Evolutionary conservation across 2,329 filamentous ascomycete species (phyloP).

Genomic region (Ascochyta koolunga): DNA sequence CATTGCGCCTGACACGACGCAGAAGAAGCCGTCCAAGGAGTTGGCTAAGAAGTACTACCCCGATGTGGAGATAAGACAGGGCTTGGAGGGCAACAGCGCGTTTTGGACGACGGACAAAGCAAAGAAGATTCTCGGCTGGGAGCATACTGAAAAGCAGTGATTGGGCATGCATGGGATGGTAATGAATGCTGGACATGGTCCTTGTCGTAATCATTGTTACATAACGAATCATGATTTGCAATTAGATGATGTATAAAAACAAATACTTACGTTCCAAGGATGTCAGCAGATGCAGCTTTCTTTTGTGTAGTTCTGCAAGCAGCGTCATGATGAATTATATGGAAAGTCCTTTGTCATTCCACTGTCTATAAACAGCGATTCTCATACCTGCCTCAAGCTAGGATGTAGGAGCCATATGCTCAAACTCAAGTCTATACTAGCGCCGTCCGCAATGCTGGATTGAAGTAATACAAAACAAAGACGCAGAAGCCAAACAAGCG

Average conservation of each 20-base stretch:
- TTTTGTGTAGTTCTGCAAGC: too few relatives aligned
- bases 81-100: slow-evolving; percentile 24
- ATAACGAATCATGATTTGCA: too few relatives aligned
- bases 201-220: too few relatives aligned
- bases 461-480: slow-evolving; percentile 9
- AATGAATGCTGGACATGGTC: not conserved
- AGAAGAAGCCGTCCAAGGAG: slow-evolving; percentile 25
- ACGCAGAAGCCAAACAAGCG: not conserved
- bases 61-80: slow-evolving; percentile 25
- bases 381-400: slow-evolving; percentile 4
- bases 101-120: slow-evolving; percentile 36
- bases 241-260: too few relatives aligned
- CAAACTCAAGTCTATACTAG: slow-evolving; percentile 20
- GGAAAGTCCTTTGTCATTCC: slow-evolving; percentile 1
- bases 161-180: not conserved
- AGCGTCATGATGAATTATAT: too few relatives aligned
- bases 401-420: not conserved
- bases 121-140: slow-evolving; percentile 30
- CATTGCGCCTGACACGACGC: slow-evolving; percentile 39
- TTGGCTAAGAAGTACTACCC: slow-evolving; percentile 35
- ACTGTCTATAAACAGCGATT: slow-evolving; percentile 8
- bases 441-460: slow-evolving; percentile 20
- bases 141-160: slow-evolving; percentile 30
- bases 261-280: too few relatives aligned
- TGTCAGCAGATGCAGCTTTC: too few relatives aligned